Percentiles rank a stretch among this genome's conserved stretches.
Conservation (phyloP, 2,329 filamentous ascomycete species). For the Gnomoniopsis smithogilvyi region DNA sequence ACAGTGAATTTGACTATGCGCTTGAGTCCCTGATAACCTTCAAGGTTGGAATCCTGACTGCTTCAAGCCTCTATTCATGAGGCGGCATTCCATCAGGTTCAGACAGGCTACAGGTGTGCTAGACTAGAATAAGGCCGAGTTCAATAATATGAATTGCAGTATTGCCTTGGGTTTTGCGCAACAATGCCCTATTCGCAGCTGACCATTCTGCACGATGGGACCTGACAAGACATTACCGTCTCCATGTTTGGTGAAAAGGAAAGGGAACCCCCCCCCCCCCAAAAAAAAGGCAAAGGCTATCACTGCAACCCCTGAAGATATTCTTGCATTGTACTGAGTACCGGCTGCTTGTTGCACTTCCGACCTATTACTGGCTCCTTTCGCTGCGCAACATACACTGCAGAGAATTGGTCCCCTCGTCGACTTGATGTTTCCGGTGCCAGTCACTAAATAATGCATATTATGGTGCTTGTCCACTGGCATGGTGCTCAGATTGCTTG, state of each 20-base stretch:
- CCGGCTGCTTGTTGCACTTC: not conserved
- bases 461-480: constrained; percentile 42
- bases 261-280: not conserved
- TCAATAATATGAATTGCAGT: not conserved
- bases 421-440: constrained; percentile 42
- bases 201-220: not conserved
- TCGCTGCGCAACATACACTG: constrained; percentile 25
- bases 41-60: no score
- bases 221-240: not conserved
- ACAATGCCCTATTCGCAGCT: not conserved
- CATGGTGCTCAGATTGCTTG: constrained; percentile 21
- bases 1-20: not conserved
- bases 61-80: not conserved
- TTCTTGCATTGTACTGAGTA: not conserved
- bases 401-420: constrained; percentile 38
- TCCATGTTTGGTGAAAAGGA: not conserved
- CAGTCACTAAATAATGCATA: constrained; percentile 46
- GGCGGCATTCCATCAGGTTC: not conserved
- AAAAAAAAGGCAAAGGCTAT: not conserved
- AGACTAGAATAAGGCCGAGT: not conserved
- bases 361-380: not conserved
- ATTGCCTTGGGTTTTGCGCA: not conserved
- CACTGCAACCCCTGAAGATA: not conserved
- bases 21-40: no score
- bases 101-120: not conserved